Percentiles rank a stretch among this genome's conserved stretches.
Conservation (phyloP, 2,329 filamentous ascomycete genomes). For the Neurospora sp. region DNA sequence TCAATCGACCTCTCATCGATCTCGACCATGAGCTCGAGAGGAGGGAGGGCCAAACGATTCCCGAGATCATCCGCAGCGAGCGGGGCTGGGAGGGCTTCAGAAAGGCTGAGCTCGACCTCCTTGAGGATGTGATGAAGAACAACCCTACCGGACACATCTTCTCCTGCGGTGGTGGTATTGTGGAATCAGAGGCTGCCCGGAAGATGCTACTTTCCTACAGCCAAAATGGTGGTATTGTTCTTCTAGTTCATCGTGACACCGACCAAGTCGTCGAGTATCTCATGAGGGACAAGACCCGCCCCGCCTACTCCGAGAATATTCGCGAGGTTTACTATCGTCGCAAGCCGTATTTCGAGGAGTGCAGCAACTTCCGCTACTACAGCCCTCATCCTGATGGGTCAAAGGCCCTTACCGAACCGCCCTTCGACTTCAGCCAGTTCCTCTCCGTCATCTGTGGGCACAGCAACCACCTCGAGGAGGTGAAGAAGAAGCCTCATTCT, state of each 20-base stretch:
- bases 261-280: slow-evolving; percentile 83
- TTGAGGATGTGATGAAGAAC: slow-evolving; percentile 65
- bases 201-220: slow-evolving; percentile 66
- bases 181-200: slow-evolving; percentile 74
- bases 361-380: slow-evolving; percentile 91
- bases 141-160: slow-evolving; percentile 71
- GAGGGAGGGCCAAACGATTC: slow-evolving; percentile 65
- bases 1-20: slow-evolving; percentile 73
- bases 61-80: slow-evolving; percentile 66
- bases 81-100: slow-evolving; percentile 85
- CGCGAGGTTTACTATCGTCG: slow-evolving; percentile 82
- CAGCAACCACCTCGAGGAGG: slow-evolving; percentile 43
- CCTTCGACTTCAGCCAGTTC: slow-evolving; percentile 66
- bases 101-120: slow-evolving; percentile 62
- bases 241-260: slow-evolving; percentile 81
- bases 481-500: slow-evolving; percentile 59
- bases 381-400: slow-evolving; percentile 54
- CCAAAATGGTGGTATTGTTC: slow-evolving; percentile 68
- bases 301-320: slow-evolving; percentile 89
- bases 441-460: slow-evolving; percentile 58
- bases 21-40: slow-evolving; percentile 80
- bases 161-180: slow-evolving; percentile 87
- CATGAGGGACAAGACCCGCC: slow-evolving; percentile 77
- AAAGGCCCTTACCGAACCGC: slow-evolving; percentile 31
- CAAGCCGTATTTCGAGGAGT: slow-evolving; percentile 82